These are phyloP conservation scores for Coemansia sp. DNA, from an alignment of 192 early-diverging fungal species.

Conservation along the genomic window DNA sequence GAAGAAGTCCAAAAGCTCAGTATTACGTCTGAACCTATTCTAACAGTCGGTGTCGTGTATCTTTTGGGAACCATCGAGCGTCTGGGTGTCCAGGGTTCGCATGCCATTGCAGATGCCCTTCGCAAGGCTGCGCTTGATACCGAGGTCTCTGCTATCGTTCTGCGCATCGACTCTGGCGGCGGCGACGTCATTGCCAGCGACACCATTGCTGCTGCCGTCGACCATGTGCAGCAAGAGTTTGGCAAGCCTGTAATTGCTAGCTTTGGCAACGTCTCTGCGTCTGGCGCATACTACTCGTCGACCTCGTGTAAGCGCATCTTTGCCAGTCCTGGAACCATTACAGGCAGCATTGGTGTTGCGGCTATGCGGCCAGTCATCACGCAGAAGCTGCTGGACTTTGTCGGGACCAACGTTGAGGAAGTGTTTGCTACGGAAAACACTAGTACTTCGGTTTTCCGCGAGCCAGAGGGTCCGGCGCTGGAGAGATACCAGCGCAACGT, in stretches of 20 bases:
- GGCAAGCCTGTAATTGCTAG: constrained; percentile 70
- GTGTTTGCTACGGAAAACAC: constrained; percentile 55
- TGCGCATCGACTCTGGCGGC: constrained; percentile 73
- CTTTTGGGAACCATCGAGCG: constrained; percentile 61
- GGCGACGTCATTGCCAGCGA: constrained; percentile 70
- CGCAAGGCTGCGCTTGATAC: constrained; percentile 60
- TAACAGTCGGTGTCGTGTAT: constrained; percentile 69
- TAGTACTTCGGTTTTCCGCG: constrained; percentile 50
- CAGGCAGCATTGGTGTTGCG: constrained; percentile 76
- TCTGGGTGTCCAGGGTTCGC: constrained; percentile 47
- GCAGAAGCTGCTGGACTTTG: constrained; percentile 57
- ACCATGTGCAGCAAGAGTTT: constrained; percentile 54
- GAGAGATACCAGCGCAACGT: constrained; percentile 54
- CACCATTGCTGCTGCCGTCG: constrained; percentile 65
- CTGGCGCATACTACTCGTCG: constrained; percentile 64
- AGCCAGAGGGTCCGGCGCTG: constrained; percentile 52
- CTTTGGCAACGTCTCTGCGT: constrained; percentile 62
- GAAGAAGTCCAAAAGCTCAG: neutral
- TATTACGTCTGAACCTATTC: neutral
- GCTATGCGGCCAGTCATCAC: constrained; percentile 59
- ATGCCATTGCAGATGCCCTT: constrained; percentile 54
- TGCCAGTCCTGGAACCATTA: constrained; percentile 66
- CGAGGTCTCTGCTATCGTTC: constrained; percentile 60
- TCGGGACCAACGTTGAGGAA: constrained; percentile 66
- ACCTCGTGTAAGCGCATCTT: constrained; percentile 62